Evolutionary conservation across 1,139 yeast species (phyloP), one percentile per base, ranked within the genome.

Genomic region (Martiniozyma asiatica): DNA sequence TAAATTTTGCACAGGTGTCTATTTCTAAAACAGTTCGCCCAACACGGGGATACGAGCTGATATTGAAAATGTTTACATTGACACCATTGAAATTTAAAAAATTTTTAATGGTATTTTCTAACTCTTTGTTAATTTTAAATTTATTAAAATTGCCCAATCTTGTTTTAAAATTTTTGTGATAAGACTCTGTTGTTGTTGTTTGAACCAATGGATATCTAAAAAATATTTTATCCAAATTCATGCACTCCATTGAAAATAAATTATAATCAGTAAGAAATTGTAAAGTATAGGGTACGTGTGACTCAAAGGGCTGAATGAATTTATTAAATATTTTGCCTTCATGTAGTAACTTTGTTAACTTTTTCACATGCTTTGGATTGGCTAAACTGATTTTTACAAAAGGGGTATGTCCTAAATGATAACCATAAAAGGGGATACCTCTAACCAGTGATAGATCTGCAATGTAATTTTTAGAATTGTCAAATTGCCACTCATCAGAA

Each of bases 231-330:
- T 41, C 35, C 35, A 66, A 33, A 14, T 63, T 57, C 22, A 89
- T 39, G 85, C 92, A 79, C 5, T 78, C 76, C 51, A 96, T 82
- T 1, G 95, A 93, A 50, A 67, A 82, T 22, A 87, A 55, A 46
- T 87, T 87, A 53, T 66, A 84, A 47, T 92, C 98, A 0, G 82
- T 63, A 24, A 82, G 53, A 47, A 89, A 84, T 47, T 89, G 96
- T 13, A 84, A 53, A 1, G 69, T 50, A 44, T 61, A 76, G 0
- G 95, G 92, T 9, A 89, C 63, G 48, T 89, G 97, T 0, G 87
- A 64, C 45, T 89, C 98, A 47, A 62, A 81, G 0, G 74, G 70
- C 29, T 72, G 73, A 14, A 39, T 38, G 8, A 39, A 33, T 25
- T 56, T 43, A 3, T 47, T 42, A 27, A 42, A 42, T 2, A 73